Conservation (phyloP, 352 stramenopile species). For the Phytophthora parvispora region DNA sequence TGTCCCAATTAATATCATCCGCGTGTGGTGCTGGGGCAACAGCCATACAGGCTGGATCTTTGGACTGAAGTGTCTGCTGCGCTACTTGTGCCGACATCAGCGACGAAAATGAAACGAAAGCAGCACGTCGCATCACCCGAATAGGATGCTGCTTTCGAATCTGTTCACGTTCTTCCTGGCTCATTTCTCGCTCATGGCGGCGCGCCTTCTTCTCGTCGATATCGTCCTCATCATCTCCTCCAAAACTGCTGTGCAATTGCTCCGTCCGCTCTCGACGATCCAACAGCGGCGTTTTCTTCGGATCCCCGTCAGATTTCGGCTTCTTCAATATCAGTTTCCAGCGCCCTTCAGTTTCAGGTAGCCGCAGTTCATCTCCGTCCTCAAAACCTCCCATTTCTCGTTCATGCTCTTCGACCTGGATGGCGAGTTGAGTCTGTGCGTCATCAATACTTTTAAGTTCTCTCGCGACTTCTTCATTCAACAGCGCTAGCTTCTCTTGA, state of each 20-base stretch:
- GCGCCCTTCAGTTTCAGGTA: slow-evolving; percentile 15
- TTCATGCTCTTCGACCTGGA: slow-evolving; percentile 46
- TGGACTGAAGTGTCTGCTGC: slow-evolving; percentile 75
- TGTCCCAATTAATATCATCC: slow-evolving; percentile 83
- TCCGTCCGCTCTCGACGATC: slow-evolving; percentile 14
- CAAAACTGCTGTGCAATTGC: slow-evolving; percentile 28
- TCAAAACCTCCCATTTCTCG: slow-evolving; percentile 28
- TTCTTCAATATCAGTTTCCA: slow-evolving; percentile 16
- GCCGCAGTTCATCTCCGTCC: slow-evolving; percentile 23
- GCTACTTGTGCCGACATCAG: slow-evolving; percentile 77
- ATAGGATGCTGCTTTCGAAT: slow-evolving; percentile 62
- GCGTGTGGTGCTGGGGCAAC: slow-evolving; percentile 63
- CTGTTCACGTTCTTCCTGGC: slow-evolving; percentile 58
- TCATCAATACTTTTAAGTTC: slow-evolving; percentile 77
- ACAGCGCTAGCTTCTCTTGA: slow-evolving; percentile 55
- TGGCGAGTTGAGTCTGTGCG: slow-evolving; percentile 59
- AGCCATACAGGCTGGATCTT: slow-evolving; percentile 63
- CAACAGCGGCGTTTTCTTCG: slow-evolving; percentile 23
- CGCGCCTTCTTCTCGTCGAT: slow-evolving; percentile 45
- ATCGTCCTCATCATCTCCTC: slow-evolving; percentile 21
- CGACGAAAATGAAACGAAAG: slow-evolving; percentile 85
- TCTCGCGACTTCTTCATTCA: slow-evolving; percentile 68
- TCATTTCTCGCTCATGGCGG: slow-evolving; percentile 48
- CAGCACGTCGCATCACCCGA: slow-evolving; percentile 69
- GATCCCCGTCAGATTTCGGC: slow-evolving; percentile 20